phyloP scores from a whole-genome alignment of 352 stramenopile genomes.

The Globisporangium abappressorium region DNA sequence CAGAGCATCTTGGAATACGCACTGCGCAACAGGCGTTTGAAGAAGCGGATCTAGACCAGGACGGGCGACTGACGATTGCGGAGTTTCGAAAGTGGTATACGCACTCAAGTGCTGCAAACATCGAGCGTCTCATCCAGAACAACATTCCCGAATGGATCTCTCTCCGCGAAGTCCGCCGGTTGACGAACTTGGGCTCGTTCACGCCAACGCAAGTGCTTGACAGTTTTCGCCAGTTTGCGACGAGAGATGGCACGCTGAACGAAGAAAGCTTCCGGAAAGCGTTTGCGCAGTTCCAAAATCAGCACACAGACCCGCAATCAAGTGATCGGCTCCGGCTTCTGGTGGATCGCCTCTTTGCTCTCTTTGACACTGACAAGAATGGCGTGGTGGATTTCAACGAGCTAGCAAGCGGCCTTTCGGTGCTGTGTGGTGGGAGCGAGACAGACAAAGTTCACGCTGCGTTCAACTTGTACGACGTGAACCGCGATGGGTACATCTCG shows the following conservation, averaged over 20 bases:
- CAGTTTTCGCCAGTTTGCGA: constrained; percentile 68
- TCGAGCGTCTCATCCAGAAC: constrained; percentile 77
- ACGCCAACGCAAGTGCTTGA: constrained; percentile 74
- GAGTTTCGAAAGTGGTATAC: constrained; percentile 87
- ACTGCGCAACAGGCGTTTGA: constrained; percentile 76
- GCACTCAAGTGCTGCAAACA: constrained; percentile 64
- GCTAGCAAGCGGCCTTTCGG: constrained; percentile 70
- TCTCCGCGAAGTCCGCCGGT: constrained; percentile 65
- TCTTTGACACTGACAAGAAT: constrained; percentile 84
- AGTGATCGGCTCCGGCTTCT: constrained; percentile 53
- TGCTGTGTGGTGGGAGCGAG: constrained; percentile 68
- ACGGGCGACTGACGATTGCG: constrained; percentile 65
- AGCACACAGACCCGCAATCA: constrained; percentile 22
- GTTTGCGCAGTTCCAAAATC: constrained; percentile 50
- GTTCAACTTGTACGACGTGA: constrained; percentile 87
- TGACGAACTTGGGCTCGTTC: constrained; percentile 75
- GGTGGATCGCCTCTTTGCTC: constrained; percentile 72
- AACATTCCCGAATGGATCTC: constrained; percentile 77
- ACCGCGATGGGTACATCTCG: constrained; percentile 85
- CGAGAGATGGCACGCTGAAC: constrained; percentile 62
- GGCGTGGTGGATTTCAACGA: constrained; percentile 81
- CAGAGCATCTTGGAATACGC: constrained; percentile 53
- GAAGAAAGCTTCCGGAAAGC: constrained; percentile 60
- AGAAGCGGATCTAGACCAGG: constrained; percentile 65
- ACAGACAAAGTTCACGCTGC: constrained; percentile 77